These are phyloP conservation scores for Ettlia oleoabundans DNA, from an alignment of 139 green algal species.

Conservation along the genomic window DNA sequence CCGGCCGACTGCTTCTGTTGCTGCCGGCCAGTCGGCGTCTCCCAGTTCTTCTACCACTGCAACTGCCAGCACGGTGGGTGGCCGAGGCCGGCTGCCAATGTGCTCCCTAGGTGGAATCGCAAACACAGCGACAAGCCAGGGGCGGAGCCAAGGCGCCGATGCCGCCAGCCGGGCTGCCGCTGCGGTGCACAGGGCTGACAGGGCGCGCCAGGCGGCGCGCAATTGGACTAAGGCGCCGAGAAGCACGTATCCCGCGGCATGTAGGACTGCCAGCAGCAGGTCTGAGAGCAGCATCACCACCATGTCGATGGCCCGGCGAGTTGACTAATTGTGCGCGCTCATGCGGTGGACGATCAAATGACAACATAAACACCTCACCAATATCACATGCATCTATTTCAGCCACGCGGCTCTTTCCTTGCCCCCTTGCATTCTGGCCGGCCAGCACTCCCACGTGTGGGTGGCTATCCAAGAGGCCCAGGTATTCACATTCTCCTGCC, in stretches of 20 bases:
- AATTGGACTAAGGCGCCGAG: background rate
- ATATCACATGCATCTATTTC: background rate
- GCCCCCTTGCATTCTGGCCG: background rate
- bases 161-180: background rate
- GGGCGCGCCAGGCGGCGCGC: background rate
- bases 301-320: background rate
- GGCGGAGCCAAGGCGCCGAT: background rate
- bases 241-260: background rate
- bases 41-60: background rate
- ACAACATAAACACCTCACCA: too few species aligned
- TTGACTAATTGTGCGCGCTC: background rate
- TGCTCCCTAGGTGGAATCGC: background rate
- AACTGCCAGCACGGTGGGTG: constrained; percentile 7
- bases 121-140: background rate
- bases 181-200: background rate
- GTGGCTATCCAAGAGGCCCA: too few species aligned
- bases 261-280: background rate
- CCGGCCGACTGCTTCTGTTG: background rate
- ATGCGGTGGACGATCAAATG: background rate
- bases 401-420: background rate
- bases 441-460: too few species aligned
- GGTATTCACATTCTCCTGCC: background rate
- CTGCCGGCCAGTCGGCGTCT: background rate
- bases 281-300: constrained; percentile 5
- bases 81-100: constrained; percentile 11